phyloP scores from a whole-genome alignment of 2,329 filamentous ascomycete species.

The Teratosphaeriaceae sp. region DNA sequence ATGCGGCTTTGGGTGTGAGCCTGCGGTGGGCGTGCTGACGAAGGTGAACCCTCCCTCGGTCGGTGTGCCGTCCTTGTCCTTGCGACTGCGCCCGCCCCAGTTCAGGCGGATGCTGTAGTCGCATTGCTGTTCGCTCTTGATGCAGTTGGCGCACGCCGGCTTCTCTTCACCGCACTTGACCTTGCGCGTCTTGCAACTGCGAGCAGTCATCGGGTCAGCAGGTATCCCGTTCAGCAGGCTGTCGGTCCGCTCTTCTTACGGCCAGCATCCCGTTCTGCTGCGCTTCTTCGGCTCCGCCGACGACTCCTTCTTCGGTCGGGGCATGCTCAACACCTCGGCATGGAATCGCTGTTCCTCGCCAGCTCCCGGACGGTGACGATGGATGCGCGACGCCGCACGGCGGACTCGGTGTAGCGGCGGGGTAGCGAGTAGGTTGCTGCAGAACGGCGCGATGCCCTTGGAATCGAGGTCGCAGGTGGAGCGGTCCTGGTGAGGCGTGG shows the following conservation, averaged over 20 bases:
- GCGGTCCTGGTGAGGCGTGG: not conserved
- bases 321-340: constrained; percentile 42
- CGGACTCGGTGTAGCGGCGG: too few species aligned
- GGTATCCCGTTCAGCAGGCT: not conserved
- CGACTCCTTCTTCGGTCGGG: constrained; percentile 58
- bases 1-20: constrained; percentile 6
- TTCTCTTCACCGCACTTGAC: constrained; percentile 77
- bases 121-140: constrained; percentile 60
- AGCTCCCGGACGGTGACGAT: not conserved
- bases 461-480: too few species aligned
- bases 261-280: constrained; percentile 65
- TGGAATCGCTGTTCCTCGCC: not conserved
- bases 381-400: too few species aligned
- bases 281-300: constrained; percentile 59
- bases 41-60: constrained; percentile 25
- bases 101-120: constrained; percentile 78
- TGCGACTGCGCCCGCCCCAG: constrained; percentile 67
- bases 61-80: constrained; percentile 31
- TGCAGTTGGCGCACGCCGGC: constrained; percentile 65
- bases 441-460: too few species aligned
- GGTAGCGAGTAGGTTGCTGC: too few species aligned
- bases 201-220: not conserved
- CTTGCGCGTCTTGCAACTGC: constrained; percentile 63
- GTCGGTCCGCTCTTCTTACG: constrained; percentile 23
- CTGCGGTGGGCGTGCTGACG: constrained; percentile 16